Evolutionary conservation across 2,329 filamentous ascomycete species (phyloP), one percentile per base, ranked within the genome.

Genomic region (Fusarium torreyae): DNA sequence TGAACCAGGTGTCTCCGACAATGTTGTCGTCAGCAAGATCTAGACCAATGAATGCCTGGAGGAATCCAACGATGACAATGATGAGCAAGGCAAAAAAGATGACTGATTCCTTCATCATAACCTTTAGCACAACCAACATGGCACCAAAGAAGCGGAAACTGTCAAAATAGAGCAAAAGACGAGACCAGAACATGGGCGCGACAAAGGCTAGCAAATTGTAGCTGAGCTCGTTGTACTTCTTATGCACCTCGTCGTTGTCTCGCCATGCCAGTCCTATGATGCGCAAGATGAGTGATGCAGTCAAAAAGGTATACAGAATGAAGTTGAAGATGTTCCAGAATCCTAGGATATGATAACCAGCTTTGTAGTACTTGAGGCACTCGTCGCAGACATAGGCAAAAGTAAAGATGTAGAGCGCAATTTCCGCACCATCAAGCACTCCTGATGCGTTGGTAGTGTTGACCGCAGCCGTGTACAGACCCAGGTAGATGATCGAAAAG

Each of bases 281-380:
- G 34, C 96, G 91, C 38, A 94, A 83, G 42, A 92, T 82, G 68
- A 99, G 91, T 4, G 93, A 97, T 5, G 92, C 87, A 0, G 89
- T 88, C 34, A 99, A 84, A 2, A 98, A 84, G 0, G 87, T 80
- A 79, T 99, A 99, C 1, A 99, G 85, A 0, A 91, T 86, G 26
- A 88, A 87, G 79, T 99, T 99, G 84, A 99, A 97, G 24, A 92
- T 92, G 75, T 97, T 98, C 96, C 96, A 98, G 79, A 99, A 99
- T 20, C 93, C 91, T 57, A 99, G 86, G 75, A 98, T 98, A 74
- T 92, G 92, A 66, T 92, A 88, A 11, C 96, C 96, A 15, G 97
- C 92, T 78, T 99, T 99, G 88, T 93, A 97, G 72, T 98, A 88
- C 79, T 99, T 99, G 76, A 90, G 83, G 1, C 91, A 71, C 77